Evolutionary conservation across 805 yeast species (phyloP).

Genomic region (Kodamaea kakaduensis): DNA sequence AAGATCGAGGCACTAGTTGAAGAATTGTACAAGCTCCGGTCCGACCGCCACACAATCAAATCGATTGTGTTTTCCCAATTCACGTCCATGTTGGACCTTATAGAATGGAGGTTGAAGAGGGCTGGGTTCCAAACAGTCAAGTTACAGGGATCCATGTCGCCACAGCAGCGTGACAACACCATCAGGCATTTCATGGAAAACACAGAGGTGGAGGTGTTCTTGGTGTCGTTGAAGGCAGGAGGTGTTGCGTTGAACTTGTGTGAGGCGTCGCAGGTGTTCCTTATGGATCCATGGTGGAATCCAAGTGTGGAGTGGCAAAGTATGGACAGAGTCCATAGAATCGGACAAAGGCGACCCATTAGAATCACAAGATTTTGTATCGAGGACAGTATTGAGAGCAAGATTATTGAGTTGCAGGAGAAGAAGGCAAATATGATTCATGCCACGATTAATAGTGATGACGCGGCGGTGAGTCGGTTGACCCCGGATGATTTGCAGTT

Average conservation of each 20-base stretch:
- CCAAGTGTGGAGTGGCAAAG: slow-evolving; percentile 98
- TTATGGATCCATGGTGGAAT: slow-evolving; percentile 99
- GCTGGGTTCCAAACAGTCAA: slow-evolving; percentile 96
- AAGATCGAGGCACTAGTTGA: slow-evolving; percentile 95
- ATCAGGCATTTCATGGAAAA: slow-evolving; percentile 91
- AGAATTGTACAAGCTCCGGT: slow-evolving; percentile 80
- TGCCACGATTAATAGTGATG: slow-evolving; percentile 93
- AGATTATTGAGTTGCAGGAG: slow-evolving; percentile 93
- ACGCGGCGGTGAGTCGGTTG: slow-evolving; percentile 79
- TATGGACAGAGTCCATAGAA: slow-evolving; percentile 96
- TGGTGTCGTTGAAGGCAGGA: slow-evolving; percentile 95
- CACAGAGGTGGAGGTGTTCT: slow-evolving; percentile 85
- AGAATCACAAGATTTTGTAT: slow-evolving; percentile 88
- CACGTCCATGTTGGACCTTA: slow-evolving; percentile 91
- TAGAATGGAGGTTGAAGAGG: slow-evolving; percentile 90
- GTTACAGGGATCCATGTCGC: slow-evolving; percentile 95
- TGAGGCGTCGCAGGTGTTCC: slow-evolving; percentile 94
- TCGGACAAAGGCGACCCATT: slow-evolving; percentile 94
- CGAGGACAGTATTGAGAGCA: slow-evolving; percentile 94
- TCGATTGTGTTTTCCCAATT: slow-evolving; percentile 97
- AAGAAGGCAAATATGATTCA: slow-evolving; percentile 98
- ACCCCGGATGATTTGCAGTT: slow-evolving; percentile 96
- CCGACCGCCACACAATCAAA: slow-evolving; percentile 84
- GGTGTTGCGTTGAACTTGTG: slow-evolving; percentile 96
- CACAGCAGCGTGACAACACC: slow-evolving; percentile 88